Percentiles rank a stretch among this genome's conserved stretches.
phyloP scores from a whole-genome alignment of 352 stramenopile species.

The Aphanomyces cochlioides region DNA sequence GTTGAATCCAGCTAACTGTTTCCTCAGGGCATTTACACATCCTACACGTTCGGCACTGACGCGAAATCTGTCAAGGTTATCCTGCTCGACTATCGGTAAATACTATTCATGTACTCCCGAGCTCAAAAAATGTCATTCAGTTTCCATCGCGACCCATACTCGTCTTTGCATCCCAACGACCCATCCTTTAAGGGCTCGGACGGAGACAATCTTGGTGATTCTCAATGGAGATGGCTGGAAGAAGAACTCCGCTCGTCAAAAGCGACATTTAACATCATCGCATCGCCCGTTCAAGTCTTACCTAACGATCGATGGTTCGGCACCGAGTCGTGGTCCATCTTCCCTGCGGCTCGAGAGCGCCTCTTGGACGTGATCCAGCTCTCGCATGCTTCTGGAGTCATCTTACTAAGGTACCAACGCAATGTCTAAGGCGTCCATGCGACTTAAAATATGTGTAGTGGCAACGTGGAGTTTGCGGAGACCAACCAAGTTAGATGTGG shows the following conservation, averaged over 20 bases:
- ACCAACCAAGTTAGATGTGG: constrained; percentile 89
- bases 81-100: constrained; percentile 71
- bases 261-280: constrained; percentile 91
- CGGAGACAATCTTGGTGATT: constrained; percentile 67
- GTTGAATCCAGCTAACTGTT: neutral
- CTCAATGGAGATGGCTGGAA: constrained; percentile 84
- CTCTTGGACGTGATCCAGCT: constrained; percentile 81
- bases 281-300: constrained; percentile 88
- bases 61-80: constrained; percentile 80
- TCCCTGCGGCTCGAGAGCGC: constrained; percentile 72
- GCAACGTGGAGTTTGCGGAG: constrained; percentile 91
- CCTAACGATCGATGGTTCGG: constrained; percentile 70
- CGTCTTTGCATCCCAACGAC: constrained; percentile 21
- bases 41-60: constrained; percentile 61
- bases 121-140: no score
- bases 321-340: constrained; percentile 87
- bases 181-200: constrained; percentile 26
- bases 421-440: neutral
- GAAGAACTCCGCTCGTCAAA: constrained; percentile 67
- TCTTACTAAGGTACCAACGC: constrained; percentile 56
- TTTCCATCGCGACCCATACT: constrained; percentile 74
- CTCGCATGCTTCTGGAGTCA: constrained; percentile 80
- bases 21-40: constrained; percentile 73
- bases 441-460: constrained; percentile 39
- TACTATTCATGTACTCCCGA: no score